These are phyloP conservation scores for Ambrosia hybrid DNA, from an alignment of 140 eudicot species.

Conservation along the genomic window DNA sequence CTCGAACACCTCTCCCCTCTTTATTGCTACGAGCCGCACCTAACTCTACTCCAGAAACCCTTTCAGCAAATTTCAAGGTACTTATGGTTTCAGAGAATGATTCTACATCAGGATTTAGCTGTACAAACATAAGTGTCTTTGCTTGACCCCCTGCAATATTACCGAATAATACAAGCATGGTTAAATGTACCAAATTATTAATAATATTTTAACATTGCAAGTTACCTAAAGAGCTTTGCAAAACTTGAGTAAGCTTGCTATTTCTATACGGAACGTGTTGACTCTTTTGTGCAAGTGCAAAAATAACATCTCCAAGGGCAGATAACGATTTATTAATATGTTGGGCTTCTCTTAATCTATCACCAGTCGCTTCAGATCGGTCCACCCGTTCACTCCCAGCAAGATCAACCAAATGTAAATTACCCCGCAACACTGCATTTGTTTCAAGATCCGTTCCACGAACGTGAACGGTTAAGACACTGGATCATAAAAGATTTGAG, in stretches of 20 bases:
- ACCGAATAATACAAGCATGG: neutral
- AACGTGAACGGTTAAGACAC: constrained; percentile 84
- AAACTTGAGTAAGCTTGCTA: constrained; percentile 89
- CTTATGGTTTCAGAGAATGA: constrained; percentile 75
- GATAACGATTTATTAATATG: constrained; percentile 88
- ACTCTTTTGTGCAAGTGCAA: constrained; percentile 81
- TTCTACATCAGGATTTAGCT: constrained; percentile 78
- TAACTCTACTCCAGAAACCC: constrained; percentile 91
- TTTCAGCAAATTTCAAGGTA: constrained; percentile 81
- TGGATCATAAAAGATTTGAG: constrained; percentile 32
- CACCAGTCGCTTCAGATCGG: constrained; percentile 82
- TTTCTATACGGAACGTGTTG: constrained; percentile 88
- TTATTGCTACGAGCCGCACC: constrained; percentile 87
- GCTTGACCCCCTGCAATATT: constrained; percentile 75
- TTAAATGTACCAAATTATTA: neutral
- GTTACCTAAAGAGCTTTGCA: constrained; percentile 84
- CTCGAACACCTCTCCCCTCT: constrained; percentile 82
- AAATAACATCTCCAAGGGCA: constrained; percentile 89
- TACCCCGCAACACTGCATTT: constrained; percentile 61
- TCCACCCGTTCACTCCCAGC: constrained; percentile 94
- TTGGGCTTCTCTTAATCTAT: constrained; percentile 83
- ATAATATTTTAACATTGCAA: neutral
- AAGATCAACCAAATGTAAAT: constrained; percentile 79
- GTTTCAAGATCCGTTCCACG: constrained; percentile 77
- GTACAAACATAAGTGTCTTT: constrained; percentile 89